Evolutionary conservation across 2,329 filamentous ascomycete species (phyloP), one percentile per base, ranked within the genome.

Genomic region (Cladophialophora chaetospira): DNA sequence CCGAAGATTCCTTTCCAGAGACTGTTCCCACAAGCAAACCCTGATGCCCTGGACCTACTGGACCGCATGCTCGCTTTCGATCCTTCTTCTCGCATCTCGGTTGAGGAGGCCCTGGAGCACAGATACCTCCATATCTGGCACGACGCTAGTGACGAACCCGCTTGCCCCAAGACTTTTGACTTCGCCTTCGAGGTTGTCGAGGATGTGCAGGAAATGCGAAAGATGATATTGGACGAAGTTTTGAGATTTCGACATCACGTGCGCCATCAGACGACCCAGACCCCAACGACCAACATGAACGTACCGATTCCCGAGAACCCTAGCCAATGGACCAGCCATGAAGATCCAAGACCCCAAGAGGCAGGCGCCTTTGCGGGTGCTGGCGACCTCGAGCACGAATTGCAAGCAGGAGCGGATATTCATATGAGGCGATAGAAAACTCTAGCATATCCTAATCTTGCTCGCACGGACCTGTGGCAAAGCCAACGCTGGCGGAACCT

Each of bases 141-240:
- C 78, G 94, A 99, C 68, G 89, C 92, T 50, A 92, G 89, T 3
- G 94, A 99, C 75, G 94, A 99, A 79, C 94, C 94, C 17, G 84
- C 87, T 63, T 97, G 93, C 78, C 92, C 92, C 0, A 89, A 88
- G 13, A 92, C 91, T 15, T 99, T 99, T 76, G 92, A 99, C 79
- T 99, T 99, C 78, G 88, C 93, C 72, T 99, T 99, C 70, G 94
- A 99, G 73, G 87, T 96, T n/a, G 85, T 97, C 35, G 93, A 99
- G 51, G 94, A 97, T 42, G 91, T 99, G 17, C 82, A 81, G 19
- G 89, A 97, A 66, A 97, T 99, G 92, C 89, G 94, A 71, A 87
- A 87, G 75, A 95, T 97, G 90, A 99, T 99, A 64, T 80, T 97
- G 58, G 88, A 93, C n/a, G 94, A 99, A 75, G 94, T 99, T 46